Base-by-base conservation (phyloP, 805 yeast genomes). In the Saccharomycopsis microspora region DNA sequence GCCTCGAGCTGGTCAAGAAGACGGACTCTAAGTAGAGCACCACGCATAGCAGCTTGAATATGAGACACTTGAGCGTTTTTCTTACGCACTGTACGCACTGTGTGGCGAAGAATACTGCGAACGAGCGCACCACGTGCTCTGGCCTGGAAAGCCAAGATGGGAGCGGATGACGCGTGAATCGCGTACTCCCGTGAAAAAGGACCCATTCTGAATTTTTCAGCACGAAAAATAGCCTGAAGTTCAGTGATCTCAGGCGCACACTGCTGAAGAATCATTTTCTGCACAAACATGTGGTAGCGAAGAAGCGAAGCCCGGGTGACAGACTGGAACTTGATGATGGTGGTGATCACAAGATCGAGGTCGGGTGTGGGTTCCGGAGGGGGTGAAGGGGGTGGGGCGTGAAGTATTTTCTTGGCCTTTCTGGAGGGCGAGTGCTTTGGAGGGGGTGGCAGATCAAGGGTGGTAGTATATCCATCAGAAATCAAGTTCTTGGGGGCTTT, bases 261-360 rank as follows among this genome's bases (percentile, higher is more conserved):
- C 1, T 84, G 72, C 50, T 71, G 74, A 32, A 84, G 58, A 67
- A 83, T 71, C 50, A 80, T 80, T 49, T 70, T 71, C 54, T 75
- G 74, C 35, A 84, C 82, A 60, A 78, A 79, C 65, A 80, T 67
- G 27, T 66, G 64, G 58, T 80, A 84, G 45, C 96, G 71, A 47
- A 75, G 65, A 39, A 77, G 67, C 0, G 85, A 78, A 19, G 93
- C 95, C 54, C 86, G 68, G 11, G 85, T 72, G 29, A 79, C 63
- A 0, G 93, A 76, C 60, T 88, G 96, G 11, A 88, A 64, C 47
- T 64, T 67, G 37, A 71, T 63, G 37, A 82, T 72, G 5, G 57
- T 60, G n/a, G 50, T 54, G 35, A 57, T 61, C 5, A 58, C 58
- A 4, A 47, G 56, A 37, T 57, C 64, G 10, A 64, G 59, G 30